Conservation (phyloP, 306 rosid genomes). For the Prinsepia uniflora region DNA sequence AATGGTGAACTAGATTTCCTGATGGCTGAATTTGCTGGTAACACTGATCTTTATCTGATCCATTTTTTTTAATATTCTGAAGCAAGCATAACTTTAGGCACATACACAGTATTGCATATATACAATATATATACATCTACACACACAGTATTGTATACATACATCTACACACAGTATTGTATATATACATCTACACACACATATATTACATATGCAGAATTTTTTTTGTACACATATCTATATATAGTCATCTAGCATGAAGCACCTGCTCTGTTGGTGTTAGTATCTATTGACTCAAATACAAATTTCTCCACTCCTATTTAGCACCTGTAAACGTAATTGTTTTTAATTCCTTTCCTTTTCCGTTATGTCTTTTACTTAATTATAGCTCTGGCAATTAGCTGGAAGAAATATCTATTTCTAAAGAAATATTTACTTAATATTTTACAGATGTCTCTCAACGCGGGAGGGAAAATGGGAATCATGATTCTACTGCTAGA, state of each 20-base stretch:
- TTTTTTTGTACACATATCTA: neutral
- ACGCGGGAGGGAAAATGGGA: constrained; percentile 91
- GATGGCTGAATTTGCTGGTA: constrained; percentile 99
- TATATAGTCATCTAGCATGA: neutral
- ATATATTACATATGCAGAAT: too few species aligned
- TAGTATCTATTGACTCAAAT: neutral
- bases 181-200: too few species aligned
- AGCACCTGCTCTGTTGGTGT: neutral
- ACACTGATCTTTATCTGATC: constrained; percentile 17
- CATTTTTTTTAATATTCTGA: neutral
- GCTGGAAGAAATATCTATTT: constrained; percentile 21
- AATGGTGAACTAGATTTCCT: constrained; percentile 91
- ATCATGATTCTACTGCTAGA: constrained; percentile 66
- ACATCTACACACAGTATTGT: too few species aligned
- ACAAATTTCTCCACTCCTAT: neutral
- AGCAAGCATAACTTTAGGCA: neutral
- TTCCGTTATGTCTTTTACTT: constrained; percentile 8
- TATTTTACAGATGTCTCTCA: constrained; percentile 80
- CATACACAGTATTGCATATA: neutral
- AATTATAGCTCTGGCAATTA: neutral
- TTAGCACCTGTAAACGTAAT: neutral
- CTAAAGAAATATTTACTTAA: constrained; percentile 24
- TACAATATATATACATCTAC: too few species aligned
- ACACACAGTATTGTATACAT: too few species aligned
- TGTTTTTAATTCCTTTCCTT: neutral